These are phyloP conservation scores for Xylaria acuta DNA, from an alignment of 495 filamentous ascomycete genomes.

Conservation along the genomic window DNA sequence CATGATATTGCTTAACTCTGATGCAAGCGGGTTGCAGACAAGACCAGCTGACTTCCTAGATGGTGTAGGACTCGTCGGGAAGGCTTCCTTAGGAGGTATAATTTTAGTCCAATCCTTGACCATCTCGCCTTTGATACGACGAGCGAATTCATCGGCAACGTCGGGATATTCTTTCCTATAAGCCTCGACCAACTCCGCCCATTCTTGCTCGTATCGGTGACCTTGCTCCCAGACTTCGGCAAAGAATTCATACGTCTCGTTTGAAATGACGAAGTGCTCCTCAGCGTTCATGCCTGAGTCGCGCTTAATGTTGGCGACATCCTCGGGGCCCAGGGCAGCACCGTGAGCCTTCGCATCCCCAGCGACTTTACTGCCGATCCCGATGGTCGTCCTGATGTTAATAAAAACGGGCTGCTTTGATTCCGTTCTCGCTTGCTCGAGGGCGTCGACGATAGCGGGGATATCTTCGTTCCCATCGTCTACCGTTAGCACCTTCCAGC, in stretches of 20 bases:
- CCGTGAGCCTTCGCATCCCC: conserved; percentile 60
- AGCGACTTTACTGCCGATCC: conserved; percentile 56
- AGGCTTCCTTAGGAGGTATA: conserved; percentile 44
- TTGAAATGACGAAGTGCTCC: conserved; percentile 53
- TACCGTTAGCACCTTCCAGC: conserved; percentile 50
- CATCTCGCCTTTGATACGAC: conserved; percentile 54
- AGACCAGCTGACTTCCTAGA: conserved; percentile 57
- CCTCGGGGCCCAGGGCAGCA: conserved; percentile 55
- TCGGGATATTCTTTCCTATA: conserved; percentile 55
- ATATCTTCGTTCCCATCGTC: conserved; percentile 49
- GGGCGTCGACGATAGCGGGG: conserved; percentile 55
- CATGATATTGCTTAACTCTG: conserved; percentile 58
- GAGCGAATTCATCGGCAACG: conserved; percentile 54
- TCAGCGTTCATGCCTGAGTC: conserved; percentile 53
- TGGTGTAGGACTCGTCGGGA: conserved; percentile 56
- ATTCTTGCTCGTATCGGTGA: conserved; percentile 48
- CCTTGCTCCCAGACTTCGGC: conserved; percentile 48
- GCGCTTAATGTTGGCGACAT: conserved; percentile 57
- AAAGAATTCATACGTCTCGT: conserved; percentile 59
- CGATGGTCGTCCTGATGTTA: conserved; percentile 65
- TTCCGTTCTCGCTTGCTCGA: conserved; percentile 50
- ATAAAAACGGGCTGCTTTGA: conserved; percentile 64
- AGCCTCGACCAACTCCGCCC: conserved; percentile 50
- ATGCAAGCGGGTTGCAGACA: conserved; percentile 57
- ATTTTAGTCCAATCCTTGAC: conserved; percentile 51